Evolutionary conservation across 768 basidiomycete genomes (phyloP), one percentile per base, ranked within the genome.

Genomic region (Tubosaeta brunneosetosa): DNA sequence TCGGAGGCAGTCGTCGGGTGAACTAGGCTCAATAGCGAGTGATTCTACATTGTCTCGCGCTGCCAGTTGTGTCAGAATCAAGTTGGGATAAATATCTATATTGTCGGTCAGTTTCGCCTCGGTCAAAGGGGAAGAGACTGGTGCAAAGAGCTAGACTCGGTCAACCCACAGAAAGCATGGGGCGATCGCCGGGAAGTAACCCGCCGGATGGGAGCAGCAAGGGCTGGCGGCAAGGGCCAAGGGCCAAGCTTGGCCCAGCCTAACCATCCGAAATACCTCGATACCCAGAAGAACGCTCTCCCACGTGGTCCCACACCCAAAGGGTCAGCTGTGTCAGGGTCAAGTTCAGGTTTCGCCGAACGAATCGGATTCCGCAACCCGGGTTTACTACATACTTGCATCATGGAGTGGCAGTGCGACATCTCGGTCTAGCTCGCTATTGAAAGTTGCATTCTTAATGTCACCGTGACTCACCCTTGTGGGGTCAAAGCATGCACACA

Each of bases 241-340:
- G 52, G 55, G 55, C 47, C 37, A 59, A 55, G 61, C 45, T 29
- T 29, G 41, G 41, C 32, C 51, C 49, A 47, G 45, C 51, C 51
- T 14, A 52, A 51, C 34, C 53, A 53, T 33, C 50, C 53, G 41
- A 61, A 22, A 36, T 43, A 48, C 51, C 59, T 58, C 60, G 47
- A 65, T 57, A 64, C 47, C 55, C 54, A 42, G 45, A 27, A 47
- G 31, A 38, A 45, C 45, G 50, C 49, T 47, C 54, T 65, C 66
- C 43, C 68, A 55, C 66, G 58, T 68, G 58, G 55, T 57, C 55
- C 53, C 67, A 65, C 64, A 40, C 48, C 31, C 58, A 31, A 29
- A 32, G 51, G 38, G 40, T 50, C 41, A 11, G 22, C 16, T 19
- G 48, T 32, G 13, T 31, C 50, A 50, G 59, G 62, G 31, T 56